A percentile compares a stretch with the other conserved stretches of the same genome.
These are phyloP conservation scores for Grosmannia clavigera DNA, from an alignment of 2,329 filamentous ascomycete species.

Conservation along the genomic window DNA sequence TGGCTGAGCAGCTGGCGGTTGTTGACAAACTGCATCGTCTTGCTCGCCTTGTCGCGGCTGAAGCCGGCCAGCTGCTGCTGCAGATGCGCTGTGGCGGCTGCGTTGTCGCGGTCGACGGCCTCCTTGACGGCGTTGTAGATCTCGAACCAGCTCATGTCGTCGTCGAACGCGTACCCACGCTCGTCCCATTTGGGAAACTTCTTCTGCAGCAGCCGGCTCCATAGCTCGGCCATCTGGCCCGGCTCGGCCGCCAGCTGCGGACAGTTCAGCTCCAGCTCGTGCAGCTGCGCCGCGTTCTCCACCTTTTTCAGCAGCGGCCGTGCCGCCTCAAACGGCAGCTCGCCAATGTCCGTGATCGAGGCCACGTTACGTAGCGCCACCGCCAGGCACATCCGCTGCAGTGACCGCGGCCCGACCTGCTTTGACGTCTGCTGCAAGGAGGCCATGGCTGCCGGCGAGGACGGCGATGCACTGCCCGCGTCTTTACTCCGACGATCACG, in stretches of 20 bases:
- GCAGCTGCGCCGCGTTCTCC: conserved; percentile 62
- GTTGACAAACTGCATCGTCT: conserved; percentile 45
- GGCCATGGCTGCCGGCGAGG: neutral
- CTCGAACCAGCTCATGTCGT: conserved; percentile 60
- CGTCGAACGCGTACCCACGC: conserved; percentile 53
- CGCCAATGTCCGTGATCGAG: conserved; percentile 56
- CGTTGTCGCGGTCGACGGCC: conserved; percentile 42
- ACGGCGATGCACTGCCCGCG: neutral
- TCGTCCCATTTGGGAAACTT: conserved; percentile 58
- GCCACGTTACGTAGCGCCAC: conserved; percentile 41
- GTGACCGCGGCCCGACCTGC: conserved; percentile 21
- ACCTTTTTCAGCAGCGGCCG: conserved; percentile 58
- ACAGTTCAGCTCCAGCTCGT: conserved; percentile 58
- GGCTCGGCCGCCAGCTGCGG: conserved; percentile 61
- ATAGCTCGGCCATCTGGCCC: conserved; percentile 58
- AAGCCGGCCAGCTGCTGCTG: conserved; percentile 44
- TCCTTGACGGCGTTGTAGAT: conserved; percentile 54
- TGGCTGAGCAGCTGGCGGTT: conserved; percentile 19
- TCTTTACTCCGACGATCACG: no score
- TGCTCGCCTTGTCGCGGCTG: conserved; percentile 43
- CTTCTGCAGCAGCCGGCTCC: conserved; percentile 65
- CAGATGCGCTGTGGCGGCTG: conserved; percentile 44
- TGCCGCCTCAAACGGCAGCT: conserved; percentile 54
- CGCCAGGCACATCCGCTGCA: conserved; percentile 37
- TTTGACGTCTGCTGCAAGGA: conserved; percentile 2